A percentile compares a stretch with the other conserved stretches of the same genome.
These are phyloP conservation scores for Aspergillus ruber DNA, from an alignment of 2,329 filamentous ascomycete genomes.

Conservation along the genomic window DNA sequence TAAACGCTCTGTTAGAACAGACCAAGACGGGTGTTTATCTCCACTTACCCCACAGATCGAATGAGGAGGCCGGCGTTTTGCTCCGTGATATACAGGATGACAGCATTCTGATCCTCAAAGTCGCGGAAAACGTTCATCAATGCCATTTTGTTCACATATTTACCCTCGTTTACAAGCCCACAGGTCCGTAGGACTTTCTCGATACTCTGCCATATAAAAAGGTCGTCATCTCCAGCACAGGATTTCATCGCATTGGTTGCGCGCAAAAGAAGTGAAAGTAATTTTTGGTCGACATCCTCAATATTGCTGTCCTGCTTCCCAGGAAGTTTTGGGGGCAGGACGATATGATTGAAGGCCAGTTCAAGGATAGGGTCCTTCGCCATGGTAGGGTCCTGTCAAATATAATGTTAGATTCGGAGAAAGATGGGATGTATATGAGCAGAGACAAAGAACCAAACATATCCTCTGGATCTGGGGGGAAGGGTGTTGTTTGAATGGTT, in stretches of 20 bases:
- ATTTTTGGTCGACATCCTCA: slow-evolving; percentile 18
- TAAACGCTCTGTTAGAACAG: neutral
- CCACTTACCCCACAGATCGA: slow-evolving; percentile 15
- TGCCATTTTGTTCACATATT: slow-evolving; percentile 11
- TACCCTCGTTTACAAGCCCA: slow-evolving; percentile 7
- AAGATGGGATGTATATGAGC: too few relatives aligned
- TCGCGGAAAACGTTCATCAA: slow-evolving; percentile 23
- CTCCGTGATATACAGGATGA: slow-evolving; percentile 42
- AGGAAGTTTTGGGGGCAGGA: slow-evolving; percentile 34
- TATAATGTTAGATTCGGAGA: too few relatives aligned
- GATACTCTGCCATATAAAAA: slow-evolving; percentile 3
- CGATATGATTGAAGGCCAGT: slow-evolving; percentile 29
- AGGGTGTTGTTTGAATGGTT: too few relatives aligned
- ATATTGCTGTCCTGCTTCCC: slow-evolving; percentile 27
- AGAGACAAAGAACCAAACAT: too few relatives aligned
- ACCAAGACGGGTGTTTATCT: neutral
- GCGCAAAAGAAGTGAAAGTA: slow-evolving; percentile 23
- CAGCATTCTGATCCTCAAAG: slow-evolving; percentile 21
- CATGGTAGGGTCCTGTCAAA: too few relatives aligned
- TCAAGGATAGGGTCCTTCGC: neutral
- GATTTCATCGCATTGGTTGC: neutral
- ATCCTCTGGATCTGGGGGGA: too few relatives aligned
- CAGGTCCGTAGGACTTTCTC: slow-evolving; percentile 10
- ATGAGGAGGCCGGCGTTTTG: slow-evolving; percentile 48
- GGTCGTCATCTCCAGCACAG: neutral